Conservation (phyloP, 768 basidiomycete genomes). For the Cubamyces sp. region DNA sequence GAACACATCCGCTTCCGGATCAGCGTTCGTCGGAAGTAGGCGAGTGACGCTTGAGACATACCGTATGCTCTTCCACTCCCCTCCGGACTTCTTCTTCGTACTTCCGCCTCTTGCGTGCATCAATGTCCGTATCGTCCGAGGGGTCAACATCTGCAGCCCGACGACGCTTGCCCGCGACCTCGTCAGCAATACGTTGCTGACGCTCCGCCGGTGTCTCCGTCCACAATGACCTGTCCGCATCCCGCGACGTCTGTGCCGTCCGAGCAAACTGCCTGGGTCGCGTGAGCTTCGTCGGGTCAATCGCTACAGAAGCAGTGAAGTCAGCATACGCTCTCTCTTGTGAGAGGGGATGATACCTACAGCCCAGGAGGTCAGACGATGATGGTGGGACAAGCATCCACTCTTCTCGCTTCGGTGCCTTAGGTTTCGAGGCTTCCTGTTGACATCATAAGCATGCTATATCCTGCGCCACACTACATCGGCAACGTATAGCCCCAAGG, state of each 20-base stretch:
- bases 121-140: conserved; percentile 46
- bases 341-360: conserved; percentile 49
- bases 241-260: conserved; percentile 43
- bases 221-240: conserved; percentile 76
- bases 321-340: not conserved
- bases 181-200: conserved; percentile 90
- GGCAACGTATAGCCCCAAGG: not conserved
- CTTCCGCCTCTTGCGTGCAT: conserved; percentile 57
- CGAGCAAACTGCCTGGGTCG: conserved; percentile 82
- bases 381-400: conserved; percentile 98
- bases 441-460: not conserved
- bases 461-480: too few species aligned
- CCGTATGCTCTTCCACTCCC: conserved; percentile 82
- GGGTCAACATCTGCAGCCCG: conserved; percentile 59
- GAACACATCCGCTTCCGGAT: not conserved
- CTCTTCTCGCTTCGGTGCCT: conserved; percentile 82
- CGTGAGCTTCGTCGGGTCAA: conserved; percentile 82
- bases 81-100: conserved; percentile 70
- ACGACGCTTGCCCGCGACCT: conserved; percentile 89
- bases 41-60: conserved; percentile 38
- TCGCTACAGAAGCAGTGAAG: conserved; percentile 47
- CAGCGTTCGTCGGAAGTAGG: not conserved
- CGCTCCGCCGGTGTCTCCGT: conserved; percentile 96
- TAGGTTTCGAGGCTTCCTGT: conserved; percentile 78
- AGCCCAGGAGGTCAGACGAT: conserved; percentile 74